Percentiles rank a stretch among this genome's conserved stretches.
These are phyloP conservation scores for Candida yuanshanica DNA, from an alignment of 805 yeast genomes.

Conservation along the genomic window DNA sequence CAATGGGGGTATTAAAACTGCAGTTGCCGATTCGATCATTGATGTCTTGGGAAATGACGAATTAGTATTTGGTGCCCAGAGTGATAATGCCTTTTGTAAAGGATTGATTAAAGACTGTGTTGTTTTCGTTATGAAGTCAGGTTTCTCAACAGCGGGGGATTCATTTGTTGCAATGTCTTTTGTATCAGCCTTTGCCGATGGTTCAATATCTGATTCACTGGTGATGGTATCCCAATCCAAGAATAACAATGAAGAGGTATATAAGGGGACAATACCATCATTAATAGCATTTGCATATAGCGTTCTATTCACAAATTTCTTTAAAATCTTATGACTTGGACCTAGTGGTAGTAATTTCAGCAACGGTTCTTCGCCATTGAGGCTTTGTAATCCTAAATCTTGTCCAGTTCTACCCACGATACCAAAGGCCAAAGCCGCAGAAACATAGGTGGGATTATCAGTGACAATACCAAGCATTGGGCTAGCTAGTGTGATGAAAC, in stretches of 20 bases:
- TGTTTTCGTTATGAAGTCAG: slow-evolving; percentile 14
- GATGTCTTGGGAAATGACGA: slow-evolving; percentile 55
- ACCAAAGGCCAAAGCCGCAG: slow-evolving; percentile 64
- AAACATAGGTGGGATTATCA: slow-evolving; percentile 72
- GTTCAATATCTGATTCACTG: slow-evolving; percentile 11
- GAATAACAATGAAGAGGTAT: slow-evolving; percentile 65
- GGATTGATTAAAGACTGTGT: slow-evolving; percentile 32
- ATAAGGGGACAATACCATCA: slow-evolving; percentile 78
- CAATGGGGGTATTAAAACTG: slow-evolving; percentile 62
- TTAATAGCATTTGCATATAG: slow-evolving; percentile 70
- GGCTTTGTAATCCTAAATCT: slow-evolving; percentile 55
- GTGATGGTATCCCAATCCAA: slow-evolving; percentile 41
- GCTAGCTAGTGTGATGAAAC: slow-evolving; percentile 68
- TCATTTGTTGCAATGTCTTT: background rate
- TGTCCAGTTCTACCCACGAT: slow-evolving; percentile 78
- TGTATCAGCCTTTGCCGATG: background rate
- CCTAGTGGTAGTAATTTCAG: slow-evolving; percentile 60
- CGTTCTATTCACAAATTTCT: slow-evolving; percentile 56
- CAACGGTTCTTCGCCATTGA: slow-evolving; percentile 45
- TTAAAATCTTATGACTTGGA: slow-evolving; percentile 55
- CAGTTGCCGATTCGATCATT: slow-evolving; percentile 62
- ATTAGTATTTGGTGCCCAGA: slow-evolving; percentile 33
- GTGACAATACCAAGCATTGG: slow-evolving; percentile 73
- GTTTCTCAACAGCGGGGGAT: slow-evolving; percentile 6
- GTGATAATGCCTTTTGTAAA: slow-evolving; percentile 38